Evolutionary conservation across 495 filamentous ascomycete species (phyloP), one percentile per base, ranked within the genome.

Genomic region (Penicillium daleae): DNA sequence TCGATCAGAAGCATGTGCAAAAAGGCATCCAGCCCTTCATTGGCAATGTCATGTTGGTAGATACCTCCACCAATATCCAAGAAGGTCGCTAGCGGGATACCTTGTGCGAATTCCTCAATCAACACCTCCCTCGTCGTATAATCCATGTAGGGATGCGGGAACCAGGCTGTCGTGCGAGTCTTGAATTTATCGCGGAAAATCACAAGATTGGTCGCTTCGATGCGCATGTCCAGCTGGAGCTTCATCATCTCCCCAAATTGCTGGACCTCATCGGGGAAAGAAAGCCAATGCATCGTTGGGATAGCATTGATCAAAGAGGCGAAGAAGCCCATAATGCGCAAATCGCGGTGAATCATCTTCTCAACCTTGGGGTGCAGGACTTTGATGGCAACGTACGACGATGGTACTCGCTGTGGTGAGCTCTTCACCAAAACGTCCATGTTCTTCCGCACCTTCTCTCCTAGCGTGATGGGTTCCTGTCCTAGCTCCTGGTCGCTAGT

Each of bases 201-300:
- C 17, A 86, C 86, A 5, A 99, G 80, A 64, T 99, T 99, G 7
- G 93, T 87, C 2, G 92, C 88, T 70, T 99, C 96, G 58, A 99
- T 99, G 37, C 96, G 89, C 17, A 99, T 81, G 76, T 99, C 96
- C 15, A 99, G 81, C 62, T 99, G 96, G 21, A 98, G 79, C 66
- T 89, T 89, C 96, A 99, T 99, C 96, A 99, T 99, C 69, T 94
- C 89, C 12, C 92, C 94, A 67, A 99, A 99, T 71, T 97, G 93
- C 21, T 80, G 72, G 27, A 97, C 96, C 72, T 99, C 96, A 67
- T 97, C 93, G 1, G 96, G 96, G 35, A 99, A 86, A 2, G 94
- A 97, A 19, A 99, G 81, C 96, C 96, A 99, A 70, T 99, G 90
- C 72, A 99, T 93, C 0, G 94, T 97, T 3, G 96, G 96, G 52